A percentile compares a stretch with the other conserved stretches of the same genome.
phyloP scores from a whole-genome alignment of 1,284 basidiomycete genomes.

The Retiboletus flavoniger region DNA sequence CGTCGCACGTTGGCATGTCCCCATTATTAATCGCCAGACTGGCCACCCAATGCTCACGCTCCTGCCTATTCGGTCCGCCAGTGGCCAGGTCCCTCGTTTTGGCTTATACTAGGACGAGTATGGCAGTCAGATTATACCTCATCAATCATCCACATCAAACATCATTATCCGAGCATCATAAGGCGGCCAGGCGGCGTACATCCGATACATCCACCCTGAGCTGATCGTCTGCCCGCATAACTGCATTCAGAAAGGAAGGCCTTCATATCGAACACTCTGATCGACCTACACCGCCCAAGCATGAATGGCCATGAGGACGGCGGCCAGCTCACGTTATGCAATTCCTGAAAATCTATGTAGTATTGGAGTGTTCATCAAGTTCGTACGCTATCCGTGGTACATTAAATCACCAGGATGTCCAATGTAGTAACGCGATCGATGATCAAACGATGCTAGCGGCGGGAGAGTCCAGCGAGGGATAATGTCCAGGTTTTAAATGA shows the following conservation, averaged over 20 bases:
- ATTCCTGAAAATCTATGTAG: not conserved
- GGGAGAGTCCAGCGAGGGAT: constrained; percentile 10
- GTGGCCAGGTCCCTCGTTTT: not conserved
- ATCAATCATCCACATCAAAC: too few species aligned
- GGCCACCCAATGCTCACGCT: not conserved
- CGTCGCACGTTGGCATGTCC: not conserved
- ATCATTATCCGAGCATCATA: too few species aligned
- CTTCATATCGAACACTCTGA: not conserved
- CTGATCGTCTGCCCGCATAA: too few species aligned
- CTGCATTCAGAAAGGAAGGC: too few species aligned
- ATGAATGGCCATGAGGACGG: too few species aligned
- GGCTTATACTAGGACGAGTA: too few species aligned
- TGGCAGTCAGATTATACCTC: too few species aligned
- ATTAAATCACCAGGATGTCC: constrained; percentile 21
- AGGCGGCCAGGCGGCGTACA: too few species aligned
- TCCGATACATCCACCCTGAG: too few species aligned
- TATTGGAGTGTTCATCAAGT: constrained; percentile 18
- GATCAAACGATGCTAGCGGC: constrained; percentile 14
- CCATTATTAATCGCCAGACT: not conserved
- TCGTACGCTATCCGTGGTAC: constrained; percentile 30
- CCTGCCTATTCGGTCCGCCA: not conserved
- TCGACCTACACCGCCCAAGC: not conserved
- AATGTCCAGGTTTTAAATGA: constrained; percentile 21
- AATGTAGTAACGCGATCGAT: constrained; percentile 11
- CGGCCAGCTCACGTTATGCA: too few species aligned